Evolutionary conservation across 1,284 basidiomycete species (phyloP), one percentile per base, ranked within the genome.

Genomic region (Fomitopsis pinicola): DNA sequence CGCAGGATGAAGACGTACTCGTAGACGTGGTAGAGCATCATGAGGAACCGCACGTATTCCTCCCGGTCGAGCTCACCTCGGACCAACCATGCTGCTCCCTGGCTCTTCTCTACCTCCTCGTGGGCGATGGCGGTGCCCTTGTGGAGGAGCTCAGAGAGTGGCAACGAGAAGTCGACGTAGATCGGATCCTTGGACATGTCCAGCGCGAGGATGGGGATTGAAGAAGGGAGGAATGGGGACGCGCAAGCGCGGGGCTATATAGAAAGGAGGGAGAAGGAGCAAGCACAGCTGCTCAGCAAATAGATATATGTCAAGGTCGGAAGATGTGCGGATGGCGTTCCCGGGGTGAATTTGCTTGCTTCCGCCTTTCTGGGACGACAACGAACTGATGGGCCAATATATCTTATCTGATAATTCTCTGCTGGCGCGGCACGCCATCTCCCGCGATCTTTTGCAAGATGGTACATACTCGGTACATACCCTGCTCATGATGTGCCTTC

Each of bases 1-100:
- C 53, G 42, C 17, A 52, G 17, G 19, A 42, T 35, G 59, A 45
- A 55, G 46, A 81, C 87, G 77, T 68, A 93, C 90, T 85, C 78
- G 76, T 94, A 94, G 22, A 94, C 78, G 66, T 90, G 82, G 84
- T 87, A 92, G 9, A 94, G 80, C 78, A 91, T 86, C 77, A 89
- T 85, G 44, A 91, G 79, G 75, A 86, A 91, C 53, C 83, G 80
- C 19, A 87, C 74, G 71, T 92, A 92, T 70, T 91, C 88, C 46
- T 83, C 80, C 68, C 82, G 81, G 60, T 79, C 77, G 44, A 92
- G 79, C 66, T 82, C 77, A 15, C 89, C 89, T 55, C 80, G 80
- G 22, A 85, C 77, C 52, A 92, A 77, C 58, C 82, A 82, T 38
- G 76, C 78, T 1, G 88, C 89, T 33, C 84, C 87, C 30, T 77